A percentile compares a stretch with the other conserved stretches of the same genome.
These are phyloP conservation scores for Hypoxylon perforatum DNA, from an alignment of 495 filamentous ascomycete genomes.

Conservation along the genomic window DNA sequence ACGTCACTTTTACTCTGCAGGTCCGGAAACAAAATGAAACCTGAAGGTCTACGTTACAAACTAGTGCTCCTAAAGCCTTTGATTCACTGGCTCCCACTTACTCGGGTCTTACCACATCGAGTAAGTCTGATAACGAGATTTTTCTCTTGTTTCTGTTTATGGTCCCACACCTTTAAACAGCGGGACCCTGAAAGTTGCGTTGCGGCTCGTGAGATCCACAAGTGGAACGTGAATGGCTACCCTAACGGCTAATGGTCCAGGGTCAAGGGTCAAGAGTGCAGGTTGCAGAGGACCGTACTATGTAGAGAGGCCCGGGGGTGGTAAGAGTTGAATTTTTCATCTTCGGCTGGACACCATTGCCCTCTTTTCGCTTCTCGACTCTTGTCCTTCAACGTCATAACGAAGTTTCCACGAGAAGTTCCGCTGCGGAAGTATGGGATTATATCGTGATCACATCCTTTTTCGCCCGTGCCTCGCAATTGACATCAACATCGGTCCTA, in stretches of 20 bases:
- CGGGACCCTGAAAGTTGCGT: conserved; percentile 8
- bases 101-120: conserved; percentile 31
- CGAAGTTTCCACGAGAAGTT: conserved; percentile 8
- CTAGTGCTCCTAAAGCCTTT: conserved; percentile 8
- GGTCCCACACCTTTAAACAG: conserved; percentile 6
- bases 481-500: conserved; percentile 2
- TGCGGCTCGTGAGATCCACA: conserved; percentile 33
- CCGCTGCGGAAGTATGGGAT: not conserved
- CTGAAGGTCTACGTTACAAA: conserved; percentile 1
- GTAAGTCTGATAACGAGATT: conserved; percentile 32
- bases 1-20: conserved; percentile 1
- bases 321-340: conserved; percentile 33
- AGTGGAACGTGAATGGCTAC: conserved; percentile 23
- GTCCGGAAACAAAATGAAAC: conserved; percentile 20
- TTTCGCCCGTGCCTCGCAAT: not conserved
- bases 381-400: conserved; percentile 14
- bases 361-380: not conserved
- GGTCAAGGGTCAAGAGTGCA: too few relatives aligned
- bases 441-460: not conserved
- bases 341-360: conserved; percentile 23
- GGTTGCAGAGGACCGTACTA: too few relatives aligned
- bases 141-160: conserved; percentile 23
- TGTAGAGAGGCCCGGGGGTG: too few relatives aligned
- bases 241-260: too few relatives aligned
- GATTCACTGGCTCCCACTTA: conserved; percentile 29